Percentiles rank a stretch among this genome's conserved stretches.
Evolutionary conservation across 1,284 basidiomycete genomes (phyloP).

Genomic region (Puccinia coronata): DNA sequence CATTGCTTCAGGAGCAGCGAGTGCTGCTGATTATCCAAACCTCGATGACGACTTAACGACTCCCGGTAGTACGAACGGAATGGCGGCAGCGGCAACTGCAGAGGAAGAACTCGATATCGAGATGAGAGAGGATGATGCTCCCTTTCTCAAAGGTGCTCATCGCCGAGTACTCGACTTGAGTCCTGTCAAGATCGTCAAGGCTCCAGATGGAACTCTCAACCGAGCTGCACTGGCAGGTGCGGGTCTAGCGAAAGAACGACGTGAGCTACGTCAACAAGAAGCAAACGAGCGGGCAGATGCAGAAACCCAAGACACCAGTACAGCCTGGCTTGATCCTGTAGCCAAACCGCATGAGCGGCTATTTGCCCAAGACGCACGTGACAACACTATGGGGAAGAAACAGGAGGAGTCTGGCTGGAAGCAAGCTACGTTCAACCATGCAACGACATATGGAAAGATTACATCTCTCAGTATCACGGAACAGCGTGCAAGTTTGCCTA

Average conservation of each 20-base stretch:
- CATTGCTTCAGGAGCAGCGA: slow-evolving; percentile 89
- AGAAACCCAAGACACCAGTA: slow-evolving; percentile 85
- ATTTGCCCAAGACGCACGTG: slow-evolving; percentile 91
- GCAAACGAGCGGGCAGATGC: slow-evolving; percentile 91
- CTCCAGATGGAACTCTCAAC: slow-evolving; percentile 70
- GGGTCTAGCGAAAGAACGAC: slow-evolving; percentile 87
- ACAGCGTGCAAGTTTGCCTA: slow-evolving; percentile 85
- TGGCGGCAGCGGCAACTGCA: slow-evolving; percentile 59
- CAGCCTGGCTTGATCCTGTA: slow-evolving; percentile 98
- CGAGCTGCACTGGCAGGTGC: slow-evolving; percentile 91
- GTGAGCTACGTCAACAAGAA: slow-evolving; percentile 91
- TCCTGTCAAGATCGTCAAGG: slow-evolving; percentile 84
- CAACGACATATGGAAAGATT: slow-evolving; percentile 92
- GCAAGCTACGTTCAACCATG: slow-evolving; percentile 89
- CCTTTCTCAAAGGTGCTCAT: slow-evolving; percentile 94
- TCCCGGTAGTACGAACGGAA: slow-evolving; percentile 60
- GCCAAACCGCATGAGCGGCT: slow-evolving; percentile 78
- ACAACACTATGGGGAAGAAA: slow-evolving; percentile 77
- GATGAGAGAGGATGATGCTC: slow-evolving; percentile 91
- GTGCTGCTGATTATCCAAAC: slow-evolving; percentile 92
- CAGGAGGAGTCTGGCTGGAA: slow-evolving; percentile 74
- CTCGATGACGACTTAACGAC: slow-evolving; percentile 85
- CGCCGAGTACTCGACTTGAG: slow-evolving; percentile 91
- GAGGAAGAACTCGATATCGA: slow-evolving; percentile 98
- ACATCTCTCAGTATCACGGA: slow-evolving; percentile 89